Percentiles rank a stretch among this genome's conserved stretches.
Evolutionary conservation across 805 yeast genomes (phyloP).

Genomic region (Metschnikowia continentalis): DNA sequence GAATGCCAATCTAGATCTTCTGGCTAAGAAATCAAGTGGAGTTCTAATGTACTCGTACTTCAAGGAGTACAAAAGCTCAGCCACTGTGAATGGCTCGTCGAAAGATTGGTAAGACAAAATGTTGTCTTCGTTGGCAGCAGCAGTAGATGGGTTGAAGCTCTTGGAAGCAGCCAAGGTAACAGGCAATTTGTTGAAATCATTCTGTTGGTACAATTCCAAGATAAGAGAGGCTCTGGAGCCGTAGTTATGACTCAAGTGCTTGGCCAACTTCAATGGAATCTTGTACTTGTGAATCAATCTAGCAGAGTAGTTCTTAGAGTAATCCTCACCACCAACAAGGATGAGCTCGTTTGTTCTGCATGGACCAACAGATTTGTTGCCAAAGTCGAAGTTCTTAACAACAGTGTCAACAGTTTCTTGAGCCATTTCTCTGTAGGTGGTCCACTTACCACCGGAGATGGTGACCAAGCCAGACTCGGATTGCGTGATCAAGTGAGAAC

Average conservation of each 20-base stretch:
- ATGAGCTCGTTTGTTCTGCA: conserved; percentile 53
- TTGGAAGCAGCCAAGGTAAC: conserved; percentile 50
- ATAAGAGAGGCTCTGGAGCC: conserved; percentile 86
- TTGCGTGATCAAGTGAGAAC: conserved; percentile 77
- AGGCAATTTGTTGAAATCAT: conserved; percentile 57
- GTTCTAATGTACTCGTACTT: conserved; percentile 82
- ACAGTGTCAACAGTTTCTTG: conserved; percentile 83
- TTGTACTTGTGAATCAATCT: conserved; percentile 76
- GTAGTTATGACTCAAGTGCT: conserved; percentile 79
- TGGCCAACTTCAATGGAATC: conserved; percentile 69
- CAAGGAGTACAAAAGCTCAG: conserved; percentile 80
- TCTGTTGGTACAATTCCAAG: conserved; percentile 50
- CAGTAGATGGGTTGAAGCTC: conserved; percentile 28
- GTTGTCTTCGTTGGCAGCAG: conserved; percentile 26
- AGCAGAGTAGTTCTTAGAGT: conserved; percentile 68
- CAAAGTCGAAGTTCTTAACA: conserved; percentile 44
- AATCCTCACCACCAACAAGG: conserved; percentile 79
- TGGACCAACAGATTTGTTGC: conserved; percentile 31
- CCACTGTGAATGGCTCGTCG: conserved; percentile 84
- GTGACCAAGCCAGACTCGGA: conserved; percentile 78
- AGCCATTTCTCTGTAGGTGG: conserved; percentile 97
- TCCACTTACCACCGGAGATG: conserved; percentile 97
- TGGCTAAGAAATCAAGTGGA: conserved; percentile 84
- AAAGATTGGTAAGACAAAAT: conserved; percentile 46
- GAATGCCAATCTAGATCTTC: conserved; percentile 92